phyloP scores from a whole-genome alignment of 2,329 filamentous ascomycete genomes.

The Penicillium expansum region DNA sequence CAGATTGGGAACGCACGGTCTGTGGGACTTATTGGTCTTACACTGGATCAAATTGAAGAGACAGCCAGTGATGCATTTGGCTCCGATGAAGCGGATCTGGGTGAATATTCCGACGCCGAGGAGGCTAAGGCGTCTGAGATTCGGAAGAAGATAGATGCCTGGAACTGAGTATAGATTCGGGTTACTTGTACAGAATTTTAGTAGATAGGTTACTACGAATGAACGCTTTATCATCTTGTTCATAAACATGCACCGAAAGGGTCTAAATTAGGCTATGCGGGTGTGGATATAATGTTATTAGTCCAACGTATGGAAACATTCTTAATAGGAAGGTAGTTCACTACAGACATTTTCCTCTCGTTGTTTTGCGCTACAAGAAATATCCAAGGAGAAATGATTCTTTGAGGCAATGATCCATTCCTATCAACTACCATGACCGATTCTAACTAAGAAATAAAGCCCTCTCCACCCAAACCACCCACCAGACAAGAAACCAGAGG shows the following conservation, averaged over 20 bases:
- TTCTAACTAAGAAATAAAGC: neutral
- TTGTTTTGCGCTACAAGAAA: neutral
- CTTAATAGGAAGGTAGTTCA: neutral
- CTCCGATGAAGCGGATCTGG: conserved; percentile 26
- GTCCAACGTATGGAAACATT: no score
- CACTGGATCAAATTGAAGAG: conserved; percentile 38
- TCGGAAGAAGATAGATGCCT: conserved; percentile 24
- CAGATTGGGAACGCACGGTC: conserved; percentile 36
- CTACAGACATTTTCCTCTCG: neutral
- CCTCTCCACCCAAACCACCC: neutral
- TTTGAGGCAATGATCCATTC: conserved; percentile 2
- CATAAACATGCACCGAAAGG: neutral
- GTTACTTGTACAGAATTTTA: neutral
- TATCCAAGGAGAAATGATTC: neutral
- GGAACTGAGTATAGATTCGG: conserved; percentile 5
- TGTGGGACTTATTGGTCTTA: conserved; percentile 33
- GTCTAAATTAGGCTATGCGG: neutral
- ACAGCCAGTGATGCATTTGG: conserved; percentile 30
- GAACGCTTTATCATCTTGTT: neutral
- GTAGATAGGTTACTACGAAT: neutral
- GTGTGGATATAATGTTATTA: no score
- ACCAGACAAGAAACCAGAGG: neutral
- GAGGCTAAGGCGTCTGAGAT: conserved; percentile 28
- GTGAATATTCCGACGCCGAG: conserved; percentile 31
- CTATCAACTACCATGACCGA: conserved; percentile 7